Evolutionary conservation across 2,329 filamentous ascomycete species (phyloP), one percentile per base, ranked within the genome.

Genomic region (Aspergillus unguis): DNA sequence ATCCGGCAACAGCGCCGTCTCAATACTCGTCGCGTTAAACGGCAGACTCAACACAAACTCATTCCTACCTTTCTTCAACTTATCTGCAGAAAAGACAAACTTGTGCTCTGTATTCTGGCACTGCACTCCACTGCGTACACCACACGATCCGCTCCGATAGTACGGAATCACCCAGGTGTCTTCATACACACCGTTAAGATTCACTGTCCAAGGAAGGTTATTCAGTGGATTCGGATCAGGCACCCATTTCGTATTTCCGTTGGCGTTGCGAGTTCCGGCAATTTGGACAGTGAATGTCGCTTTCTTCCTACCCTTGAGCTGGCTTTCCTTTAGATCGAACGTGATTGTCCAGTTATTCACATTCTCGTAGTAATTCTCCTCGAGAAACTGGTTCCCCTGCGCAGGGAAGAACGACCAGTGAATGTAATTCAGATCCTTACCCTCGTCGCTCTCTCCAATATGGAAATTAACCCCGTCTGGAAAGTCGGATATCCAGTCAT

Each of bases 281-380:
- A 86, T 72, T 62, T 86, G 83, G 1, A 86, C 75, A 0, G 84
- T 86, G 27, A 86, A 78, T 0, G 80, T 85, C 0, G 81, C 83
- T 27, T 71, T 67, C 33, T 65, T 71, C 50, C 72, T 76, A 6
- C 68, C 65, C 2, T 64, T 58, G 1, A 84, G 58, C 45, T 80
- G 69, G 0, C 67, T 59, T 32, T 70, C 62, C 4, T 70, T 66
- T 46, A 81, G 61, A 50, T 81, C 74, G 53, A 83, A 85, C 1
- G 75, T 60, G 27, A 85, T 70, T 0, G 78, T 85, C 82, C 81
- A 85, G 65, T 84, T 83, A 64, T 83, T 83, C 0, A 62, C 64
- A 6, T 62, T 65, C 8, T 63, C 44, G 33, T 62, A 65, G 51
- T 66, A 63, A 23, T 83, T 74, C 48, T 77, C 68, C 23, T 68